A percentile compares a stretch with the other conserved stretches of the same genome.
Conservation (phyloP, 208 protist genomes). For the Crithidia bombi region DNA sequence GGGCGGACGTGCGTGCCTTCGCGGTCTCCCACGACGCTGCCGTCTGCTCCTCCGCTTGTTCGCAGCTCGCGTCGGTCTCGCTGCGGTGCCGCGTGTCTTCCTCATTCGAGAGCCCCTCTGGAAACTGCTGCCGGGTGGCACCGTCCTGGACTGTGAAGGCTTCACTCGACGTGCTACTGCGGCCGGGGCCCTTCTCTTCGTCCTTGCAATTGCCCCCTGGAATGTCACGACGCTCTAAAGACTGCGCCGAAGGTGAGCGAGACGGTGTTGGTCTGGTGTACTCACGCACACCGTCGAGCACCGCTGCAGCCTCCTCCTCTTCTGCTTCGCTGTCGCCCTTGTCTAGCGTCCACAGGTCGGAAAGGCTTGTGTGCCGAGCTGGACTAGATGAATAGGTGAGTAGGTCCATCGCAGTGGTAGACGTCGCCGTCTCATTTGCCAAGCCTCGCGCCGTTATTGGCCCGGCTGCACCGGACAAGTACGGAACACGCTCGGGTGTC, state of each 20-base stretch:
- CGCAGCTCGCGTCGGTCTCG: too few relatives aligned
- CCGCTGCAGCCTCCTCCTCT: background rate
- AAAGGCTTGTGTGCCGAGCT: background rate
- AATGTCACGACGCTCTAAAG: background rate
- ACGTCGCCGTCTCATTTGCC: background rate
- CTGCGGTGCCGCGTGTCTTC: too few relatives aligned
- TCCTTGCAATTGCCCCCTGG: background rate
- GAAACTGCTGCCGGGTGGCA: background rate
- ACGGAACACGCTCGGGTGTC: background rate
- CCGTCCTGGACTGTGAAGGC: conserved; percentile 9
- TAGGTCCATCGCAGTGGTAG: background rate
- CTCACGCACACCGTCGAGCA: background rate
- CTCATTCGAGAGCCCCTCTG: background rate
- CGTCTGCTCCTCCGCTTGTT: too few relatives aligned
- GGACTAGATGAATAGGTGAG: background rate
- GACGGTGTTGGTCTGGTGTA: background rate
- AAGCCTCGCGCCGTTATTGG: background rate
- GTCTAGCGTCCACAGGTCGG: conserved; percentile 31
- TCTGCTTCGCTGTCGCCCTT: conserved; percentile 19
- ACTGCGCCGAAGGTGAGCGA: background rate
- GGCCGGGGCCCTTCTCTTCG: background rate
- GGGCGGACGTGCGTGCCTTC: background rate
- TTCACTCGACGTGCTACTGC: conserved; percentile 10
- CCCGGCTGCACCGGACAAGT: too few relatives aligned
- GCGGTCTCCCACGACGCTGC: too few relatives aligned